Evolutionary conservation across 768 basidiomycete genomes (phyloP).

Genomic region (Lentinus tigrinus): DNA sequence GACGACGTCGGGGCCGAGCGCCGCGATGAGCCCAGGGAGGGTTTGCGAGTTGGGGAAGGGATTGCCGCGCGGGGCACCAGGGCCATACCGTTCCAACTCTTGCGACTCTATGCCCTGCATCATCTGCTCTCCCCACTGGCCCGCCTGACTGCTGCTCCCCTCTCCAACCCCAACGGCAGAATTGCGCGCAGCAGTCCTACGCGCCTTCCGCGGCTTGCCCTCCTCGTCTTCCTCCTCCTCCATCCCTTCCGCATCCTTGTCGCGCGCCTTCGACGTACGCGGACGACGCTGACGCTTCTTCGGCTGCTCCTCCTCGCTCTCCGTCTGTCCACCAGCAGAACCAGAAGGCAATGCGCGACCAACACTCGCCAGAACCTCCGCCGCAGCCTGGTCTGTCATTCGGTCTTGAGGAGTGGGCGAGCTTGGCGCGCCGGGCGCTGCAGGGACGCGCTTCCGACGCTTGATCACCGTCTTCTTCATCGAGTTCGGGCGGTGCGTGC

Average conservation of each 20-base stretch:
- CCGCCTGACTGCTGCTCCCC: conserved; percentile 12
- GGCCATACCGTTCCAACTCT: conserved; percentile 18
- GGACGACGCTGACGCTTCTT: conserved; percentile 51
- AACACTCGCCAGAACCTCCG: conserved; percentile 84
- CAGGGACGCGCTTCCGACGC: conserved; percentile 94
- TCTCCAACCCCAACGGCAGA: neutral
- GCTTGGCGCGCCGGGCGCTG: conserved; percentile 48
- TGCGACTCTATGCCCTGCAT: conserved; percentile 17
- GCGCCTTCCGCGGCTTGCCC: conserved; percentile 13
- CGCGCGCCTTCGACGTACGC: conserved; percentile 33
- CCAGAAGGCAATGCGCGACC: conserved; percentile 49
- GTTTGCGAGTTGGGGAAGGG: conserved; percentile 46
- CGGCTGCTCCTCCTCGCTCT: conserved; percentile 46
- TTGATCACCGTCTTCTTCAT: conserved; percentile 99
- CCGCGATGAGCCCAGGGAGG: conserved; percentile 56
- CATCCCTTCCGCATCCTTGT: conserved; percentile 40
- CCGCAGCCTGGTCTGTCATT: conserved; percentile 84
- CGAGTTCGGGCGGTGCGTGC: conserved; percentile 92
- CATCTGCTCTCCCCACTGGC: conserved; percentile 18
- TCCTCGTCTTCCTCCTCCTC: conserved; percentile 45
- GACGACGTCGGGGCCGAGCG: conserved; percentile 27
- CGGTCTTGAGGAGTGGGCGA: conserved; percentile 39
- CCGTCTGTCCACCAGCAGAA: conserved; percentile 43
- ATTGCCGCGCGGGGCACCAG: conserved; percentile 26
- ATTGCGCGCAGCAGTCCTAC: neutral